These are phyloP conservation scores for Amaranthus palmeri DNA, from an alignment of 148 eudicot genomes.

Conservation along the genomic window DNA sequence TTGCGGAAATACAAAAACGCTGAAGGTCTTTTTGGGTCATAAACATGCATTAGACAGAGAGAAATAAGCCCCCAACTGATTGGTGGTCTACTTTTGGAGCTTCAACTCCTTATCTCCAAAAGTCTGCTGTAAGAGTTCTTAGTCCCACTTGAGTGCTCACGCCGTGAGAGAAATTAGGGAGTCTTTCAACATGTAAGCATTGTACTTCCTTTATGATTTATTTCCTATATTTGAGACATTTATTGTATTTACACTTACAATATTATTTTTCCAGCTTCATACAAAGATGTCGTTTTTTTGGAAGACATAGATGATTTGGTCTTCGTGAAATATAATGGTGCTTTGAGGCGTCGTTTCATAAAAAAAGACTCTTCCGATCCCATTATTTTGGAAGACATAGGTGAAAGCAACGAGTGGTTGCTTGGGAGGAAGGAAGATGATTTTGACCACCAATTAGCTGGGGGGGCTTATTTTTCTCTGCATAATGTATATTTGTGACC, in stretches of 20 bases:
- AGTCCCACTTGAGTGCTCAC: conserved; percentile 12
- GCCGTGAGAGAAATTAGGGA: conserved; percentile 1
- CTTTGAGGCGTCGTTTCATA: background rate
- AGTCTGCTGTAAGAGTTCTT: conserved; percentile 7
- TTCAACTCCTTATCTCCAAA: background rate
- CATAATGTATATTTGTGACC: background rate
- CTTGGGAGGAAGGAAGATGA: background rate
- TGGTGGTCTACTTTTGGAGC: conserved; percentile 12
- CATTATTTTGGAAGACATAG: conserved; percentile 6
- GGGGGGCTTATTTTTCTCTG: background rate
- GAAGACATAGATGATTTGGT: background rate
- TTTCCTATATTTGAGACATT: background rate
- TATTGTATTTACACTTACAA: background rate
- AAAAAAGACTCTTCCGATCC: background rate
- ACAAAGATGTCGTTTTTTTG: conserved; percentile 3
- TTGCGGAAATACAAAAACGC: background rate
- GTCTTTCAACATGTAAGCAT: conserved; percentile 3
- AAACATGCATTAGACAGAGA: background rate
- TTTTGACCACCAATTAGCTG: conserved; percentile 5
- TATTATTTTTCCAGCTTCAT: background rate
- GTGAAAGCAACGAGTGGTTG: conserved; percentile 15
- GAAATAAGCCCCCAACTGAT: background rate
- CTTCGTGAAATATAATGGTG: conserved; percentile 8
- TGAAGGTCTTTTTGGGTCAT: background rate
- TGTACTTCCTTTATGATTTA: background rate